These are phyloP conservation scores for Yamadazyma spencermartinsiae DNA, from an alignment of 1,139 yeast species.

Conservation along the genomic window DNA sequence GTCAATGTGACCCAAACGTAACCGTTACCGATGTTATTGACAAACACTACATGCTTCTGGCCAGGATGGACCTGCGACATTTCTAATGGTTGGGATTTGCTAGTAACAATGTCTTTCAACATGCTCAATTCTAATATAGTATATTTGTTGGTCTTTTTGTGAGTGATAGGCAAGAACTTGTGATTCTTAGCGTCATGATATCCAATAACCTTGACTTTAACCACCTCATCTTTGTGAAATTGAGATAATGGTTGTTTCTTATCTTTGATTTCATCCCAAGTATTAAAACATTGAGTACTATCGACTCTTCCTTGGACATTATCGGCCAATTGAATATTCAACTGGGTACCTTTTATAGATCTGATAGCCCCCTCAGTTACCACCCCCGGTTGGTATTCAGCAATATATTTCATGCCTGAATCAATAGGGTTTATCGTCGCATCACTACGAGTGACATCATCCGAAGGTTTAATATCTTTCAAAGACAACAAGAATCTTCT, in stretches of 20 bases:
- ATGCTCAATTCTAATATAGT: slow-evolving; percentile 68
- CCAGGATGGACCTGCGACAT: slow-evolving; percentile 45
- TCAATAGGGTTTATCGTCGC: slow-evolving; percentile 61
- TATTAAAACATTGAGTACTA: slow-evolving; percentile 66
- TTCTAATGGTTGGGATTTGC: slow-evolving; percentile 25
- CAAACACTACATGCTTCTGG: slow-evolving; percentile 46
- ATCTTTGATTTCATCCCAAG: slow-evolving; percentile 56
- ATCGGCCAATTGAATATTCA: slow-evolving; percentile 76
- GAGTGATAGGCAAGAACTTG: slow-evolving; percentile 68
- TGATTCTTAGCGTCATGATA: slow-evolving; percentile 73
- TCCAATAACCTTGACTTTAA: slow-evolving; percentile 74
- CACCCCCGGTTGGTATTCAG: slow-evolving; percentile 61
- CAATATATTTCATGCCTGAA: slow-evolving; percentile 40
- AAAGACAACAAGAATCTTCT: slow-evolving; percentile 69
- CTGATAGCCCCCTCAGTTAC: slow-evolving; percentile 61
- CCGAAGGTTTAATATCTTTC: slow-evolving; percentile 29
- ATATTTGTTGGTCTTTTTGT: slow-evolving; percentile 52
- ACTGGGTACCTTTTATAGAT: slow-evolving; percentile 69
- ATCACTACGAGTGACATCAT: slow-evolving; percentile 26
- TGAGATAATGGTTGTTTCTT: slow-evolving; percentile 56
- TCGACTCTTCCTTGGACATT: slow-evolving; percentile 81
- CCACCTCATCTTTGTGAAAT: slow-evolving; percentile 57
- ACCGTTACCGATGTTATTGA: slow-evolving; percentile 55
- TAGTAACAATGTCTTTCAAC: slow-evolving; percentile 32
- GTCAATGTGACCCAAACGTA: slow-evolving; percentile 69